phyloP scores from a whole-genome alignment of 2,329 filamentous ascomycete species.

The Endothia cerciana region DNA sequence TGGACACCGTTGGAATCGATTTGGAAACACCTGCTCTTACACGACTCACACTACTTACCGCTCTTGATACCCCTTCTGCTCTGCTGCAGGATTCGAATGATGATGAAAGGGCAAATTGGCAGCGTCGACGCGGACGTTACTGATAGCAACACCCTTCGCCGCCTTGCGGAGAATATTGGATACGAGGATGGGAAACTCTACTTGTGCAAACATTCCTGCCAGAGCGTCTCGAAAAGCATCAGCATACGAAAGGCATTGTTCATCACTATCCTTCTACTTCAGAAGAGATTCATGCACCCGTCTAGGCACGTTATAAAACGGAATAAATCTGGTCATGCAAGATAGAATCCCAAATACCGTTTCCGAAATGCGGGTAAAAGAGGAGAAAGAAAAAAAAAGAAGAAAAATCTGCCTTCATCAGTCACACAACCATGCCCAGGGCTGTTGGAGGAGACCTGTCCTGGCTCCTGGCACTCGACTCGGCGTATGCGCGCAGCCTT shows the following conservation, averaged over 20 bases:
- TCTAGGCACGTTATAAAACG: neutral
- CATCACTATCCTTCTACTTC: neutral
- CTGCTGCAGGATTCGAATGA: neutral
- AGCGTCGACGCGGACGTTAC: neutral
- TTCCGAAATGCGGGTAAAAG: too few species aligned
- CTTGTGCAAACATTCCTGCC: neutral
- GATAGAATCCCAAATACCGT: too few species aligned
- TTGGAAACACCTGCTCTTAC: neutral
- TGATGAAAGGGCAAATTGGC: neutral
- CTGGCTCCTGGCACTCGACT: too few species aligned
- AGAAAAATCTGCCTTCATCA: too few species aligned
- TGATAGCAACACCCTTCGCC: neutral
- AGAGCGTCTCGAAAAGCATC: neutral
- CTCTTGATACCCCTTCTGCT: neutral
- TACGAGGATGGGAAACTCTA: neutral
- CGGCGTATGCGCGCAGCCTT: too few species aligned
- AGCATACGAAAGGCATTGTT: conserved; percentile 5
- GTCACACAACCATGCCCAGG: too few species aligned
- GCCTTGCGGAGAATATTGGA: neutral
- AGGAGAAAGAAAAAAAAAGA: too few species aligned
- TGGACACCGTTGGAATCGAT: neutral
- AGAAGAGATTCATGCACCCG: neutral
- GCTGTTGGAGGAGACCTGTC: too few species aligned
- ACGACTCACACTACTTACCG: neutral
- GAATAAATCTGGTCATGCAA: neutral